phyloP scores from a whole-genome alignment of 192 early-diverging fungal species.

The Podila clonocystis region DNA sequence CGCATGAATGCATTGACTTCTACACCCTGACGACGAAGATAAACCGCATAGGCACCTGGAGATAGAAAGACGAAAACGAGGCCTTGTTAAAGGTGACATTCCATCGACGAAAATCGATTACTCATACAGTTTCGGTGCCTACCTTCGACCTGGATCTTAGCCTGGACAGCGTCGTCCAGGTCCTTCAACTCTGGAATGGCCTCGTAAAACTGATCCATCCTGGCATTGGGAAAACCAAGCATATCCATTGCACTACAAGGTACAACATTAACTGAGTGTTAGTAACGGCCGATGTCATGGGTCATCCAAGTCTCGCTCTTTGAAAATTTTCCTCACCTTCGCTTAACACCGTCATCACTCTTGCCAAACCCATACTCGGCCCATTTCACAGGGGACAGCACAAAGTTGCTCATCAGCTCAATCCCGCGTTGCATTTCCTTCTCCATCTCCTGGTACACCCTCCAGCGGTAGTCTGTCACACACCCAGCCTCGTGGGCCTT shows the following conservation, averaged over 20 bases:
- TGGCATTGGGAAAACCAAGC: slow-evolving; percentile 54
- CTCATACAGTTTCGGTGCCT: not conserved
- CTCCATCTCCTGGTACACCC: slow-evolving; percentile 52
- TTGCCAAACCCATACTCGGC: slow-evolving; percentile 49
- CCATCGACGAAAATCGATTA: no score
- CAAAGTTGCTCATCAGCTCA: slow-evolving; percentile 56
- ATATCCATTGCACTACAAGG: slow-evolving; percentile 60
- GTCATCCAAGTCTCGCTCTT: not conserved
- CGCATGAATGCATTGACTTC: slow-evolving; percentile 72
- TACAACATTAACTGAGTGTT: not conserved
- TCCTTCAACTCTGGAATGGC: slow-evolving; percentile 66
- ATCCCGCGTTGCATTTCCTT: slow-evolving; percentile 59
- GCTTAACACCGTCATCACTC: slow-evolving; percentile 50
- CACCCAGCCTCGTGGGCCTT: slow-evolving; percentile 70
- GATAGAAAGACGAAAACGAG: not conserved
- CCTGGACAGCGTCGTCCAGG: slow-evolving; percentile 58
- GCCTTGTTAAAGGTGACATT: not conserved
- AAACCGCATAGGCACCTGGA: slow-evolving; percentile 67
- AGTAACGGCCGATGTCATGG: not conserved
- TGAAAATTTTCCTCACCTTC: slow-evolving; percentile 34
- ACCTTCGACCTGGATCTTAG: slow-evolving; percentile 70
- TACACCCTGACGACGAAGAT: slow-evolving; percentile 67
- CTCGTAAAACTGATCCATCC: slow-evolving; percentile 57
- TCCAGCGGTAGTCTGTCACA: slow-evolving; percentile 60
- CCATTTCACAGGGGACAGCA: slow-evolving; percentile 66